Base-by-base conservation (phyloP, 352 stramenopile species). In the Achlya hypogyna region DNA sequence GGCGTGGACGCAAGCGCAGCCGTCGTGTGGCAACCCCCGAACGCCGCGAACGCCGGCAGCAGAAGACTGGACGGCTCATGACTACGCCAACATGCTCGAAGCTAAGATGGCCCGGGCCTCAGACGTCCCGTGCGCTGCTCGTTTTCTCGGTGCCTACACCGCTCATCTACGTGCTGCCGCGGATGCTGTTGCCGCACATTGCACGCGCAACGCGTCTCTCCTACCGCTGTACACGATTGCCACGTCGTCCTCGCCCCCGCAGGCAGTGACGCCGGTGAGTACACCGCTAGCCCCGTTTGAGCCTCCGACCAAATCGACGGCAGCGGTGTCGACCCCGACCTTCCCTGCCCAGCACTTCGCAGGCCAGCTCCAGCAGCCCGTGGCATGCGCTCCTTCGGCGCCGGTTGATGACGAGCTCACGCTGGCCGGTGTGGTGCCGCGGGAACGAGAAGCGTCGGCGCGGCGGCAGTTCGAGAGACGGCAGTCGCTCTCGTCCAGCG, bases 401-500 rank as follows among this genome's bases (percentile, higher is more conserved):
- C 60, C 60, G 16, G 14, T 10, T 12, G 38, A 49, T 27, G 60
- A n/a, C 18, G 20, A 40, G 10, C 8, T 45, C 1, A 34, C 42
- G 25, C 42, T 67, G 22, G 42, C 60, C 0, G 29, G 22, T 14
- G 5, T 45, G 18, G 12, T 22, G 10, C 28, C 29, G 2, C 31
- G 45, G 14, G 32, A 49, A 31, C 54, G 35, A 58, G 6, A 53
- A 22, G 38, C 16, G 2, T 16, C 31, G 8, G 25, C n/a, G 25
- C 12, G 16, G 10, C 2, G 12, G 49, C 49, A 56, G 49, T 20
- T 31, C 49, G 31, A 56, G 31, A 20, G 42, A 14, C 40, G 34
- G 10, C 16, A 16, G 27, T 67, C 60, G 0, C 42, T 23, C 29
- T 66, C 60, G 23, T 67, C 60, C 9, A 67, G 60, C 32, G 60